phyloP scores from a whole-genome alignment of 1,139 yeast species.

The Taphrina pruni region DNA sequence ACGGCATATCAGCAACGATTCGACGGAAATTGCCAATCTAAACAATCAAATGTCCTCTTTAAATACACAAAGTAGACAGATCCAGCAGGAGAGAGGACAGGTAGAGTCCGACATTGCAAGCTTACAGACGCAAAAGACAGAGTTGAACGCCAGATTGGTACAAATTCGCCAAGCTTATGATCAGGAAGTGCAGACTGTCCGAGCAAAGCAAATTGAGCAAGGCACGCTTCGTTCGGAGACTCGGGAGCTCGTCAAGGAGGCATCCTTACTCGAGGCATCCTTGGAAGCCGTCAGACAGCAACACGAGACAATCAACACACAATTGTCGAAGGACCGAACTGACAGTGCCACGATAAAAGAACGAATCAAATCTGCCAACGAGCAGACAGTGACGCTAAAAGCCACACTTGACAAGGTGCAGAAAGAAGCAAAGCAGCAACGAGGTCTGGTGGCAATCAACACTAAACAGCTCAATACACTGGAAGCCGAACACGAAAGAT shows the following conservation, averaged over 20 bases:
- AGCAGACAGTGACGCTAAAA: slow-evolving; percentile 67
- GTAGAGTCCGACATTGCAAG: slow-evolving; percentile 77
- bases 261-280: slow-evolving; percentile 80
- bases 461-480: slow-evolving; percentile 69
- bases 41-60: slow-evolving; percentile 84
- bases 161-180: slow-evolving; percentile 75
- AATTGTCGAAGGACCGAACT: slow-evolving; percentile 69
- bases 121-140: slow-evolving; percentile 68
- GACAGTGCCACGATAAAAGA: slow-evolving; percentile 54
- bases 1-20: slow-evolving; percentile 74
- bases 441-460: slow-evolving; percentile 68
- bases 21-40: slow-evolving; percentile 83
- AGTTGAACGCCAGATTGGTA: slow-evolving; percentile 71
- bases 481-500: slow-evolving; percentile 59
- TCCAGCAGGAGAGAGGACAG: slow-evolving; percentile 71
- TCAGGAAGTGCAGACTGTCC: slow-evolving; percentile 71
- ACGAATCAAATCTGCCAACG: slow-evolving; percentile 61
- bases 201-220: slow-evolving; percentile 68
- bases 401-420: slow-evolving; percentile 61
- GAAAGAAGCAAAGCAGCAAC: slow-evolving; percentile 64
- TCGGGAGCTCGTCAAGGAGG: slow-evolving; percentile 73
- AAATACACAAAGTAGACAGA: slow-evolving; percentile 71
- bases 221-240: slow-evolving; percentile 69
- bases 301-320: slow-evolving; percentile 65
- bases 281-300: slow-evolving; percentile 73